Evolutionary conservation across 2,329 filamentous ascomycete species (phyloP).

Genomic region (Fusarium sp.): DNA sequence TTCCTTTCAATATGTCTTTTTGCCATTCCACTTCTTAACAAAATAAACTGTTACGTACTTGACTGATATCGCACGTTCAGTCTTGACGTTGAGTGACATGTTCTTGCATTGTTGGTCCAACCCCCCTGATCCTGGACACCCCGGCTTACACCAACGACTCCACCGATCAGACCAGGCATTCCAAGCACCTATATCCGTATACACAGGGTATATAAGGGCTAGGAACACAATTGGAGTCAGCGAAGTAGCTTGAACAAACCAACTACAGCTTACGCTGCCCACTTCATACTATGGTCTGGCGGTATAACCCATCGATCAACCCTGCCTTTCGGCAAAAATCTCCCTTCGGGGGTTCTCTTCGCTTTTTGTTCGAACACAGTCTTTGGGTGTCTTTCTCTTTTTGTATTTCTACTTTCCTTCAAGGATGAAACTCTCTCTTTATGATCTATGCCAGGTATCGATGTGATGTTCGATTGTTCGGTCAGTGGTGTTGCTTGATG

Average conservation of each 20-base stretch:
- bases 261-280: not conserved
- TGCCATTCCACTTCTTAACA: accelerated
- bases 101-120: not conserved
- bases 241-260: conserved; percentile 6
- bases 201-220: no score
- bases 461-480: not conserved
- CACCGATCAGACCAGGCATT: not conserved
- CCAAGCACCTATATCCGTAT: no score
- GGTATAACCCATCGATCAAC: not conserved
- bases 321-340: no score
- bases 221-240: not conserved
- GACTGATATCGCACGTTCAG: not conserved
- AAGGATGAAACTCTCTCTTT: no score
- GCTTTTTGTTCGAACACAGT: not conserved
- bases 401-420: not conserved
- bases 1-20: not conserved
- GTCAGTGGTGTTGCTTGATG: not conserved
- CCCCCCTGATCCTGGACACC: no score
- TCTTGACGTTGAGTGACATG: not conserved
- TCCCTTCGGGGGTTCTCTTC: not conserved
- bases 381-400: not conserved
- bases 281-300: not conserved
- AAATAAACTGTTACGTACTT: accelerated
- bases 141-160: not conserved
- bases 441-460: not conserved